Percentiles rank a stretch among this genome's conserved stretches.
phyloP scores from a whole-genome alignment of 768 basidiomycete species.

The Galerina sulciceps region DNA sequence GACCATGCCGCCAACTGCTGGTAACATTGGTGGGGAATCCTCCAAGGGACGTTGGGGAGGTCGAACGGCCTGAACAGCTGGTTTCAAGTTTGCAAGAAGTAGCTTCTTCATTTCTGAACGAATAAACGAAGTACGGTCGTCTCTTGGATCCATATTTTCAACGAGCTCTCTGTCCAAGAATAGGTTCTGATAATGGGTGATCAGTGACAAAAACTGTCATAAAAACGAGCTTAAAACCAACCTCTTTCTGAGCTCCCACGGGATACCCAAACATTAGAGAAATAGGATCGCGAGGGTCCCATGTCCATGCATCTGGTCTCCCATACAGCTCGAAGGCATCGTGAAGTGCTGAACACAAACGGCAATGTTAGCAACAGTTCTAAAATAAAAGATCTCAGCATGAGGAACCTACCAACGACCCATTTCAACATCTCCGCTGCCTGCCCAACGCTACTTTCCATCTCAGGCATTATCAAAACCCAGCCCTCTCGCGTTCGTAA shows the following conservation, averaged over 20 bases:
- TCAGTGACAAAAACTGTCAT: background rate
- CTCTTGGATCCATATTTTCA: slow-evolving; percentile 74
- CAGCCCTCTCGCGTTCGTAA: slow-evolving; percentile 82
- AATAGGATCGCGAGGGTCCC: slow-evolving; percentile 82
- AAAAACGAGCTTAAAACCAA: slow-evolving; percentile 41
- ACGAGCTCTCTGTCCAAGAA: slow-evolving; percentile 89
- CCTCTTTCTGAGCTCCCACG: slow-evolving; percentile 81
- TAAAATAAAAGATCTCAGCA: background rate
- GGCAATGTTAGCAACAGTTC: slow-evolving; percentile 15
- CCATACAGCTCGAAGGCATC: slow-evolving; percentile 91
- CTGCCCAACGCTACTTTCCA: slow-evolving; percentile 62
- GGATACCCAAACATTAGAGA: slow-evolving; percentile 97
- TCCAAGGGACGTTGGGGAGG: slow-evolving; percentile 18
- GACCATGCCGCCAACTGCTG: slow-evolving; percentile 33
- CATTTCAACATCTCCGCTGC: slow-evolving; percentile 89
- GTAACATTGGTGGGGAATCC: slow-evolving; percentile 38
- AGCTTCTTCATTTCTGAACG: slow-evolving; percentile 66
- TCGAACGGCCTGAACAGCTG: slow-evolving; percentile 30
- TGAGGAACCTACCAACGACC: slow-evolving; percentile 70
- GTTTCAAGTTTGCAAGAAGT: slow-evolving; percentile 66
- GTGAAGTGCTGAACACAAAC: slow-evolving; percentile 61
- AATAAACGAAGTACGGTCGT: slow-evolving; percentile 75
- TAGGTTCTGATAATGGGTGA: slow-evolving; percentile 55
- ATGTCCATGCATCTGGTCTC: slow-evolving; percentile 81
- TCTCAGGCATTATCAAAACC: slow-evolving; percentile 90